Evolutionary conservation across 148 eudicot species (phyloP).

Genomic region (Pouteria glomerata): DNA sequence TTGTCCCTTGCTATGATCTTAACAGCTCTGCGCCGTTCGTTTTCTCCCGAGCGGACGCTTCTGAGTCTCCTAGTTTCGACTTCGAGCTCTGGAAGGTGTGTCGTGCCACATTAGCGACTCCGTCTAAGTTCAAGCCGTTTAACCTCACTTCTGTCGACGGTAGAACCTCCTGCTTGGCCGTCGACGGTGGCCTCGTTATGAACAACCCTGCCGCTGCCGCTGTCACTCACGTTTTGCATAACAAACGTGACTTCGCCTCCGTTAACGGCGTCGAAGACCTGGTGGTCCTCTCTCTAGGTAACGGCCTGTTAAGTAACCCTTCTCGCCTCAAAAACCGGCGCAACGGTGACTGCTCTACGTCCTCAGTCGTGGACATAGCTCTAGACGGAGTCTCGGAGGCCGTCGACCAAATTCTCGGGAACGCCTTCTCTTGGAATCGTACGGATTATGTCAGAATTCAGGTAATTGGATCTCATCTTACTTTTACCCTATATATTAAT

Average conservation of each 20-base stretch:
- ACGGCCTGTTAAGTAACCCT: constrained; percentile 24
- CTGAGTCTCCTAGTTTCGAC: constrained; percentile 31
- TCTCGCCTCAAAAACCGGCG: constrained; percentile 18
- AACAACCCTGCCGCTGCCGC: constrained; percentile 62
- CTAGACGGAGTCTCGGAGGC: constrained; percentile 93
- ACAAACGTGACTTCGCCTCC: constrained; percentile 53
- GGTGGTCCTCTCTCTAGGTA: constrained; percentile 49
- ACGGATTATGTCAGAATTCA: constrained; percentile 82
- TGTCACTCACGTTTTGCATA: constrained; percentile 56
- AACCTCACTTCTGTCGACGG: constrained; percentile 38
- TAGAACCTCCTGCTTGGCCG: constrained; percentile 35
- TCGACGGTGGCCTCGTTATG: constrained; percentile 65
- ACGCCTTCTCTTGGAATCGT: constrained; percentile 81
- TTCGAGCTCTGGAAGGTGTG: constrained; percentile 69
- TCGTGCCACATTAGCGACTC: constrained; percentile 50
- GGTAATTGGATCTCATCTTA: constrained; percentile 30
- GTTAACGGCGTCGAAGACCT: constrained; percentile 60
- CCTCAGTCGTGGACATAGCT: constrained; percentile 51
- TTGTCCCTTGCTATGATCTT: constrained; percentile 52
- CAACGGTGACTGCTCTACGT: constrained; percentile 44
- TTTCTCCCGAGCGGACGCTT: constrained; percentile 69
- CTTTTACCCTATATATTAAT: no score
- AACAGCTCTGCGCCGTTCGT: constrained; percentile 56
- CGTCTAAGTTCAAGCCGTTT: constrained; percentile 46
- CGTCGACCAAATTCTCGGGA: constrained; percentile 84